Conservation (phyloP, 768 basidiomycete species). For the Neoboletus magnificus region DNA sequence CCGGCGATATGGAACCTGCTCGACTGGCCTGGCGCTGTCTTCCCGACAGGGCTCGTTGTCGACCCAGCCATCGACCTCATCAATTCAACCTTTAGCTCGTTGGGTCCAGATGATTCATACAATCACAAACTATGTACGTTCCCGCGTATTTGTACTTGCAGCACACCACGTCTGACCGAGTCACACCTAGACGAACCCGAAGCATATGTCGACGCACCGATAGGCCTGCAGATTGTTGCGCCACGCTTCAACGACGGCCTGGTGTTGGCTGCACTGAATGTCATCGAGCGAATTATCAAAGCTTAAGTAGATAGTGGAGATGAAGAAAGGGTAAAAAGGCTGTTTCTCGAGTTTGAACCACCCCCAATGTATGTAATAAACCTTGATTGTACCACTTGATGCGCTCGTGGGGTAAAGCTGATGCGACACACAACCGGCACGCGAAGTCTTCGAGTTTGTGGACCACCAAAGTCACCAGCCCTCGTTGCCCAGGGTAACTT, state of each 20-base stretch:
- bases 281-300: conserved; percentile 25
- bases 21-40: conserved; percentile 43
- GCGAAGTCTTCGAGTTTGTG: too few species aligned
- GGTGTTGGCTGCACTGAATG: conserved; percentile 25
- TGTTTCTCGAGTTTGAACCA: not conserved
- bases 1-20: conserved; percentile 43
- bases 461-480: too few species aligned
- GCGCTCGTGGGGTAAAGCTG: not conserved
- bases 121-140: conserved; percentile 20
- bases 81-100: conserved; percentile 2
- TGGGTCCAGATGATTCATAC: conserved; percentile 22
- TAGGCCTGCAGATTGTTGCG: conserved; percentile 22
- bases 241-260: conserved; percentile 28
- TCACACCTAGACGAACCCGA: conserved; percentile 20
- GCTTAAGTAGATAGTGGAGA: not conserved
- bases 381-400: not conserved
- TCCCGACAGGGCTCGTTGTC: conserved; percentile 39
- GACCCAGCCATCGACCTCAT: conserved; percentile 26
- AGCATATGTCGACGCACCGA: conserved; percentile 14
- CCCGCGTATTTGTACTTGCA: not conserved
- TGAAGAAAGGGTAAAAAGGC: not conserved
- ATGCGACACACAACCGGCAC: not conserved
- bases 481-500: not conserved
- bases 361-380: not conserved
- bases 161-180: not conserved